A percentile compares a stretch with the other conserved stretches of the same genome.
Evolutionary conservation across 2,329 filamentous ascomycete genomes (phyloP).

Genomic region (Diaporthe vaccinii): DNA sequence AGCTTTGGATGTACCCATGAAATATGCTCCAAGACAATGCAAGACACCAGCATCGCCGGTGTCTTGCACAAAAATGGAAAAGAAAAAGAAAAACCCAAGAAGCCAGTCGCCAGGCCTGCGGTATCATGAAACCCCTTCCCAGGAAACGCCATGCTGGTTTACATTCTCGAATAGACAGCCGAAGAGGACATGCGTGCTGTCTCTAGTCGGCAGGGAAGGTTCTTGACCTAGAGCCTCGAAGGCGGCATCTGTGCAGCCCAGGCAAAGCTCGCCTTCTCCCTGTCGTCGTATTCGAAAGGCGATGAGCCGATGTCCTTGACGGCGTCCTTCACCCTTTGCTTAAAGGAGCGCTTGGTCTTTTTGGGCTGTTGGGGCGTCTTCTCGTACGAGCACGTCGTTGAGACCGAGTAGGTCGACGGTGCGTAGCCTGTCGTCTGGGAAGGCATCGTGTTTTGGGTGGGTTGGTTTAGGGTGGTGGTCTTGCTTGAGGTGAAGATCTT

Average conservation of each 20-base stretch:
- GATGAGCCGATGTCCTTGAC: constrained; percentile 42
- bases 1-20: neutral
- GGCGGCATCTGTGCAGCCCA: constrained; percentile 33
- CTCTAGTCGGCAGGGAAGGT: neutral
- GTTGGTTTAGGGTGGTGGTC: neutral
- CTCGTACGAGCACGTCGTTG: constrained; percentile 49
- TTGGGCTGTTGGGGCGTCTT: constrained; percentile 44
- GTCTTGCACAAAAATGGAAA: neutral
- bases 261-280: constrained; percentile 25
- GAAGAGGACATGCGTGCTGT: neutral
- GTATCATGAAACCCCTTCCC: neutral
- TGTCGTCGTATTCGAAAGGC: constrained; percentile 37
- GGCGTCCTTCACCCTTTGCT: constrained; percentile 36
- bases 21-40: neutral
- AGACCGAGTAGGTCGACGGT: constrained; percentile 50
- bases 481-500: neutral
- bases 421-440: constrained; percentile 48
- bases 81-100: neutral
- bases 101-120: neutral
- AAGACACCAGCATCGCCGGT: neutral
- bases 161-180: neutral
- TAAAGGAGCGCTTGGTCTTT: constrained; percentile 37
- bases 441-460: constrained; percentile 36
- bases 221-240: constrained; percentile 12
- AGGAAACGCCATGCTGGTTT: constrained; percentile 23